Evolutionary conservation across 2,329 filamentous ascomycete species (phyloP).

Genomic region (Orbilia oligospora): DNA sequence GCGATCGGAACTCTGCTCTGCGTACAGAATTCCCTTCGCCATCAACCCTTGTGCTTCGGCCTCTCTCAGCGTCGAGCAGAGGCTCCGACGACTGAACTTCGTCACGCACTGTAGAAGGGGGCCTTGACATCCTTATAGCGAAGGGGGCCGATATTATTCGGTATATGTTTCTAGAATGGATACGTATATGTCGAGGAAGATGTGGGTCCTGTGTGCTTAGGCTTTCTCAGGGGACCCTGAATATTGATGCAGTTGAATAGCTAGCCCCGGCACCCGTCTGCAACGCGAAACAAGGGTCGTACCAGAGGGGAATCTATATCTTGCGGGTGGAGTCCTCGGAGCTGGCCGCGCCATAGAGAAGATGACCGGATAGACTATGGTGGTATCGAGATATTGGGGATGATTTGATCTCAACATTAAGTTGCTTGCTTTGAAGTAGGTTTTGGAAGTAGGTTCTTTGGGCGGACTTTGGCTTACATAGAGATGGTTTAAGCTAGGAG

Average conservation of each 20-base stretch:
- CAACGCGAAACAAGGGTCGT: constrained; percentile 27
- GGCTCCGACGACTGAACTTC: constrained; percentile 69
- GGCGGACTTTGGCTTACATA: constrained; percentile 18
- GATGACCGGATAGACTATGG: background rate
- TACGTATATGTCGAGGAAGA: constrained; percentile 7
- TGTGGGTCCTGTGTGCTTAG: constrained; percentile 4
- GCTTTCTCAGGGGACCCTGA: constrained; percentile 9
- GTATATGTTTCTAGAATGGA: background rate
- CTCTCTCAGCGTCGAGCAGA: constrained; percentile 70
- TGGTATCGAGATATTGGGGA: constrained; percentile 12
- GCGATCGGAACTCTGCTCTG: constrained; percentile 66
- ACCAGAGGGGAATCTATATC: background rate
- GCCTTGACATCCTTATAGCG: constrained; percentile 22
- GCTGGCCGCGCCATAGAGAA: constrained; percentile 26
- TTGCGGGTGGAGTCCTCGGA: constrained; percentile 18
- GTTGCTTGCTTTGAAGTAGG: background rate
- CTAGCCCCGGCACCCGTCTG: constrained; percentile 4
- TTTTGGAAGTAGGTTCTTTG: background rate
- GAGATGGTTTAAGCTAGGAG: constrained; percentile 9
- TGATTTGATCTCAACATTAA: constrained; percentile 12
- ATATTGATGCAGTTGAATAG: constrained; percentile 1
- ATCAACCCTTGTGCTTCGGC: constrained; percentile 53
- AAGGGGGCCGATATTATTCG: background rate
- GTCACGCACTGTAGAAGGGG: constrained; percentile 23
- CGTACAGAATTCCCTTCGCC: constrained; percentile 33